Conservation (phyloP, 352 stramenopile species). For the Saprolegnia diclina region DNA sequence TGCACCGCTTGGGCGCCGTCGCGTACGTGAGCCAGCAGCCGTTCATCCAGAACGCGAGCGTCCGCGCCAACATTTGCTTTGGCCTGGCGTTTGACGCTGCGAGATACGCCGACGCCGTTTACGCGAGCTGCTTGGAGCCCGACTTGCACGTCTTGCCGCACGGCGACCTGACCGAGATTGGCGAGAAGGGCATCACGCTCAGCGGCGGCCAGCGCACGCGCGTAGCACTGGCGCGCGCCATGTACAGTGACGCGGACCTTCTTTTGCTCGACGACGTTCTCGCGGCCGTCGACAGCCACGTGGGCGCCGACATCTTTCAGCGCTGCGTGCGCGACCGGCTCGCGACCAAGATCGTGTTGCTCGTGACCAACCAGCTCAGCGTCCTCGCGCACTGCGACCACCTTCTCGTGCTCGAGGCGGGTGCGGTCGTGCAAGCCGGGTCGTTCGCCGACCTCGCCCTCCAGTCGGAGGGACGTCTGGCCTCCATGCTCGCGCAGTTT, state of each 20-base stretch:
- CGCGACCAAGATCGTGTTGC: constrained; percentile 27
- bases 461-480: constrained; percentile 29
- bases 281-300: constrained; percentile 85
- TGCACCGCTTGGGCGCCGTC: constrained; percentile 80
- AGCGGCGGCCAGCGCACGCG: constrained; percentile 78
- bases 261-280: constrained; percentile 89
- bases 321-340: constrained; percentile 49
- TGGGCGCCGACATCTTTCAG: constrained; percentile 81
- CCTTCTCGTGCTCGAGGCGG: constrained; percentile 69
- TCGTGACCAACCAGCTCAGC: constrained; percentile 35
- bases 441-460: constrained; percentile 70
- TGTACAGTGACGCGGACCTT: constrained; percentile 93
- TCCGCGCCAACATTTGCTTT: constrained; percentile 97
- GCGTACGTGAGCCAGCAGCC: constrained; percentile 91
- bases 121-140: constrained; percentile 33
- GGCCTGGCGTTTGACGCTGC: constrained; percentile 55
- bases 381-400: constrained; percentile 54
- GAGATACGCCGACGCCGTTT: constrained; percentile 28
- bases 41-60: constrained; percentile 95
- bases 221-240: constrained; percentile 47
- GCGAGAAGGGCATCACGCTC: constrained; percentile 77
- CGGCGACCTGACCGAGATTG: constrained; percentile 68
- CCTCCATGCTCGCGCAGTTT: constrained; percentile 26
- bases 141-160: constrained; percentile 52
- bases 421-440: constrained; percentile 65